Base-by-base conservation (phyloP, 371 early-diverging fungal genomes). In the Globomyces sp. region DNA sequence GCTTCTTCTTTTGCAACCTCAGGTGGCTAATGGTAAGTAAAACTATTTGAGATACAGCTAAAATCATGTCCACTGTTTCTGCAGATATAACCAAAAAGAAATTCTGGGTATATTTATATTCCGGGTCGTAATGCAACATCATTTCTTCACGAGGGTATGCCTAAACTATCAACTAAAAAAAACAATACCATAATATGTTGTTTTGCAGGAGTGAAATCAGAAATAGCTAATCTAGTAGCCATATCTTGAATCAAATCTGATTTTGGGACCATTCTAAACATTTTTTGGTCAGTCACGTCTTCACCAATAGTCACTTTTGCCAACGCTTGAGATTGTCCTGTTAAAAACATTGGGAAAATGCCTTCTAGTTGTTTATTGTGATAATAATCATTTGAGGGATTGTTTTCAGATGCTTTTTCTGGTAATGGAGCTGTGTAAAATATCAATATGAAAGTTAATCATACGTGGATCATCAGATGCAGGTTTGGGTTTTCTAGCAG, bases 51-150 rank as follows among this genome's bases (percentile, higher is more conserved):
- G 64, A 47, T 55, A 77, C 82, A 41, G 74, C 58, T 9, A 80
- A 41, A 11, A 85, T 73, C 11, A 63, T 24, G 11, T 81, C 76
- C 51, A 76, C 71, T 1, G 78, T 76, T 5, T 64, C 80, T 1
- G 64, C 61, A 0, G 70, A 66, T 9, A 77, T 61, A 64, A 68
- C 73, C 8, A 82, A 63, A 62, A 77, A 75, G 64, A 76, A 85
- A 73, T 85, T 84, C 63, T 84, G 83, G 0, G 79, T 81, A 57
- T 77, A 83, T 57, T 79, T 78, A 69, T 67, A 83, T 4, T 76
- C 77, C 1, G 77, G 57, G 62, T 85, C 84, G 24, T 68, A 78
- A 40, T 73, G 76, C 40, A 85, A 13, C 57, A 85, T 68, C 9
- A 85, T 24, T 60, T 82, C 81, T 8, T 82, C 83, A 10, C 57